Evolutionary conservation across 495 filamentous ascomycete genomes (phyloP).

Genomic region (Tuber brumale): DNA sequence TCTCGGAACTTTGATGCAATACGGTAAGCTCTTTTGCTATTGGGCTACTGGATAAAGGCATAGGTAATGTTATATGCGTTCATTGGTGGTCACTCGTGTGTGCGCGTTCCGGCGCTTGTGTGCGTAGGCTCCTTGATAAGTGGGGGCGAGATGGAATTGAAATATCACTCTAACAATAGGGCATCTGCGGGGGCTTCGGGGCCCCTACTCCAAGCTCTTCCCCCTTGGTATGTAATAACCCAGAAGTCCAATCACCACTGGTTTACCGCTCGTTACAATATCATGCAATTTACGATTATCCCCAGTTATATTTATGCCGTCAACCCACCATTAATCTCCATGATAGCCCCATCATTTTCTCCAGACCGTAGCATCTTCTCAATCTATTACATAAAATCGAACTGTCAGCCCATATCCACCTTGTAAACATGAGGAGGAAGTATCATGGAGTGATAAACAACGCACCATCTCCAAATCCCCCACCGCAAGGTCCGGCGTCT

Average conservation of each 20-base stretch:
- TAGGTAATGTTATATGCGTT: neutral
- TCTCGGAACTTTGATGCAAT: neutral
- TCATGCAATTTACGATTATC: neutral
- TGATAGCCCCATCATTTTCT: slow-evolving; percentile 22
- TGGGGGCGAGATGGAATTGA: no score
- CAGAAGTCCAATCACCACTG: neutral
- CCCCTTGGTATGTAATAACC: neutral
- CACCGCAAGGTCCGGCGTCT: slow-evolving; percentile 60
- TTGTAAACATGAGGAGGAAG: neutral
- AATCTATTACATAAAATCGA: slow-evolving; percentile 19
- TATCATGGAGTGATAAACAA: neutral
- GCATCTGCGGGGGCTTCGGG: no score
- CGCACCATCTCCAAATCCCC: slow-evolving; percentile 60
- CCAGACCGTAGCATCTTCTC: slow-evolving; percentile 37
- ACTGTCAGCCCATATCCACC: slow-evolving; percentile 7
- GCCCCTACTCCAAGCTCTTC: neutral
- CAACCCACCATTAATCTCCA: slow-evolving; percentile 20
- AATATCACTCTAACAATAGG: no score
- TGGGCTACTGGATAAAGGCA: neutral
- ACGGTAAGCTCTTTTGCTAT: neutral
- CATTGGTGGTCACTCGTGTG: neutral
- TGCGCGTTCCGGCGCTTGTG: neutral
- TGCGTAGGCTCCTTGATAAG: neutral
- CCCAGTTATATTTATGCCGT: neutral
- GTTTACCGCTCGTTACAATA: neutral